Evolutionary conservation across 164 flowering plant species (phyloP).

Genomic region (Protea cynaroides): DNA sequence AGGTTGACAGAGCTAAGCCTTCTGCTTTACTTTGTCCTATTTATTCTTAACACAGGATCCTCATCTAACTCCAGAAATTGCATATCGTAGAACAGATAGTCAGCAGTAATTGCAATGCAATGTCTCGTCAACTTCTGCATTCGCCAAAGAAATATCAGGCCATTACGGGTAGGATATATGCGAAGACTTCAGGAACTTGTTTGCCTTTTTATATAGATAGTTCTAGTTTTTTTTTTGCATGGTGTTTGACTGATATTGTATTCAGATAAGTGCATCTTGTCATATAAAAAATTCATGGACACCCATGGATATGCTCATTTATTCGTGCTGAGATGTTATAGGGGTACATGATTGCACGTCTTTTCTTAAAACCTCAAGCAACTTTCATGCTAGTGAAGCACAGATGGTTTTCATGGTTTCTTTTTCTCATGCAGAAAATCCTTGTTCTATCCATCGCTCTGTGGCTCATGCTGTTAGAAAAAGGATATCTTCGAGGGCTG

Average conservation of each 20-base stretch:
- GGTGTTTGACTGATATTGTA: background rate
- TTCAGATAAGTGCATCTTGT: background rate
- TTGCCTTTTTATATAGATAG: too few relatives aligned
- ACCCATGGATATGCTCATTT: background rate
- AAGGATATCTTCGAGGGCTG: conserved; percentile 10
- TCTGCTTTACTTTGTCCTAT: conserved; percentile 15
- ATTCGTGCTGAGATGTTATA: background rate
- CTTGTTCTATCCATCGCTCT: conserved; percentile 2
- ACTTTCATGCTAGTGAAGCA: background rate
- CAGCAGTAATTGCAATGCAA: conserved; percentile 4
- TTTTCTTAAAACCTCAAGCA: background rate
- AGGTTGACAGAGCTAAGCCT: conserved; percentile 17
- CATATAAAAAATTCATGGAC: too few relatives aligned
- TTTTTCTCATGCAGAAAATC: conserved; percentile 14
- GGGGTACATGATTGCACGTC: background rate
- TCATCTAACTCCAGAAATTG: conserved; percentile 20
- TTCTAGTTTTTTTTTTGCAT: too few relatives aligned
- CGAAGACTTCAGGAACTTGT: background rate
- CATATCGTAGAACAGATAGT: conserved; percentile 22
- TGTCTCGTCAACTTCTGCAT: conserved; percentile 9
- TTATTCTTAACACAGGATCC: background rate
- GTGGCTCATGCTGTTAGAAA: conserved; percentile 2
- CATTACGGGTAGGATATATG: conserved; percentile 11
- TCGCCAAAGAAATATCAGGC: conserved; percentile 13
- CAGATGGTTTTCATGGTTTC: background rate